A percentile compares a stretch with the other conserved stretches of the same genome.
Conservation (phyloP, 2,329 filamentous ascomycete genomes). For the Apiospora rasikravindrae region DNA sequence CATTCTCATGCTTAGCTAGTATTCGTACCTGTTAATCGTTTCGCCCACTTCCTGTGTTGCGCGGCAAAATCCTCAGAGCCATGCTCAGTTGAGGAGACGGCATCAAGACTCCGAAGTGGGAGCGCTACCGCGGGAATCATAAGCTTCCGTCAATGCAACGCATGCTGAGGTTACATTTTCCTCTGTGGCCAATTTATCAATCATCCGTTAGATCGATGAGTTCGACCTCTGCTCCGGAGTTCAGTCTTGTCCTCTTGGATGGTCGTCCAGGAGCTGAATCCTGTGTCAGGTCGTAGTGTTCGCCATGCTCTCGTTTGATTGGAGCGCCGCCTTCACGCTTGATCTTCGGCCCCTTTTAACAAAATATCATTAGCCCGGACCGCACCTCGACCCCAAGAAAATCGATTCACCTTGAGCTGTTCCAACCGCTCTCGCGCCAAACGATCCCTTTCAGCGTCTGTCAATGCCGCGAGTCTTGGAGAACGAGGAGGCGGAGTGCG, state of each 20-base stretch:
- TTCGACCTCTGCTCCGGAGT: conserved; percentile 23
- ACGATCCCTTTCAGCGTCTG: conserved; percentile 32
- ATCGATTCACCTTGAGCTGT: conserved; percentile 33
- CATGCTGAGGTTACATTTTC: neutral
- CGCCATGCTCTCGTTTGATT: conserved; percentile 36
- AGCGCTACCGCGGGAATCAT: neutral
- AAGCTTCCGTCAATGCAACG: neutral
- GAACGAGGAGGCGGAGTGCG: conserved; percentile 31
- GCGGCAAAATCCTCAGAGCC: neutral
- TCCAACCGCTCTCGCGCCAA: conserved; percentile 38
- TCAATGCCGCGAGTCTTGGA: conserved; percentile 28
- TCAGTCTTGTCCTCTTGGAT: conserved; percentile 26
- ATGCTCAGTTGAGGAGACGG: neutral
- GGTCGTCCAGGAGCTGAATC: conserved; percentile 22
- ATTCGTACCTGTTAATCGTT: neutral
- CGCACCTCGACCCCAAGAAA: neutral
- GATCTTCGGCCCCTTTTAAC: conserved; percentile 20
- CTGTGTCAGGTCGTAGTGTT: conserved; percentile 35
- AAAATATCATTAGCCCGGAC: neutral
- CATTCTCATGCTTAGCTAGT: neutral
- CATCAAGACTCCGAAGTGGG: conserved; percentile 9
- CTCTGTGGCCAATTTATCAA: conserved; percentile 22
- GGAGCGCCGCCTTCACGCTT: conserved; percentile 24
- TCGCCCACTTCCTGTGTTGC: neutral
- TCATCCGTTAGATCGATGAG: conserved; percentile 34